Evolutionary conservation across 2,329 filamentous ascomycete species (phyloP), one percentile per base, ranked within the genome.

Genomic region (Aspergillus sp.): DNA sequence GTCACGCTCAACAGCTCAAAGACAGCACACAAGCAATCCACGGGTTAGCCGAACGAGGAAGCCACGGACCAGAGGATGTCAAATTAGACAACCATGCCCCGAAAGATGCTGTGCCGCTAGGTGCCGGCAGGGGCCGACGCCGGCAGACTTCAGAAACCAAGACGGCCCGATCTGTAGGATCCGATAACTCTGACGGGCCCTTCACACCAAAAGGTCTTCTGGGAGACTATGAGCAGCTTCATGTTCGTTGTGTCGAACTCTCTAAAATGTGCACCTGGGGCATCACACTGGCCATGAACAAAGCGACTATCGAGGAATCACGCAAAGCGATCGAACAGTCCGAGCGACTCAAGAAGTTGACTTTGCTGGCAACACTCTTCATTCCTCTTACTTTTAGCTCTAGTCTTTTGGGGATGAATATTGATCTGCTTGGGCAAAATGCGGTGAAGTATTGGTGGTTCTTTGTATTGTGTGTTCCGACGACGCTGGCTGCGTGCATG

Each of bases 251-350:
- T 12, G 32, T 36, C 24, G 49, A 57, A 11, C 32, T 57, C 6
- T 57, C 55, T 2, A 57, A 36, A 18, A 46, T 46, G 39, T 57
- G 55, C 26, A 53, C 55, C 11, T 39, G 26, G 24, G 55, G 49
- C 7, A 57, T 57, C 18, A 57, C 12, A 32, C 49, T 57, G 16
- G 49, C 55, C 4, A 57, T 57, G 55, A 57, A 57, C 26, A 52
- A 53, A 52, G 49, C 55, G 22, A 57, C 39, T 18, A 53, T 57
- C 12, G 49, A 52, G 24, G 55, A 57, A 16, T 57, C 55, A 5
- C 49, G 50, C 12, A 57, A 36, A n/a, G 55, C 55, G 7, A 57
- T 57, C 49, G 55, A 57, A 26, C 55, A 57, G 55, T 52, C 55
- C 2, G 22, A 46, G 6, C 49, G 55, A 32, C 18, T 53, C 14